These are phyloP conservation scores for Mallotus repandus DNA, from an alignment of 441 rosid genomes.

Conservation along the genomic window DNA sequence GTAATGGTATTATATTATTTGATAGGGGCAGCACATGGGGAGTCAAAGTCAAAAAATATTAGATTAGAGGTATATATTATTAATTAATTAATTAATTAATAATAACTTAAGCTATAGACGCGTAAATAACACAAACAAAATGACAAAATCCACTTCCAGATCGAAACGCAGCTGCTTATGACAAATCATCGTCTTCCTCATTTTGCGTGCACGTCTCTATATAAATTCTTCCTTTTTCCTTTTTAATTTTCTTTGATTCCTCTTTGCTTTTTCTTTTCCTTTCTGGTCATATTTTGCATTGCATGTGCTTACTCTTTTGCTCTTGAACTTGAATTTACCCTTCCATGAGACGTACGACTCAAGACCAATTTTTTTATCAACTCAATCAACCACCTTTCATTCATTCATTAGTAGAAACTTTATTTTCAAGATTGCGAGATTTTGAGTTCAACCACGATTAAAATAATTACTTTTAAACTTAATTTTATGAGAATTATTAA, in stretches of 20 bases:
- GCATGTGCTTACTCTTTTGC: no score
- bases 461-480: no score
- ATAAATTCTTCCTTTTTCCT: background rate
- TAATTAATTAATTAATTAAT: background rate
- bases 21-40: conserved; percentile 28
- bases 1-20: background rate
- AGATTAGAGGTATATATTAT: background rate
- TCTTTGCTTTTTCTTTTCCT: background rate
- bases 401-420: no score
- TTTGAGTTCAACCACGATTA: no score
- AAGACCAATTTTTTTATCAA: no score
- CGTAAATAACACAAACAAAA: conserved; percentile 37
- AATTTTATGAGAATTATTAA: no score
- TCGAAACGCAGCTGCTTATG: conserved; percentile 31
- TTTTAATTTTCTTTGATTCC: background rate
- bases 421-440: no score
- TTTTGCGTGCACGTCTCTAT: conserved; percentile 69
- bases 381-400: no score
- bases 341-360: no score
- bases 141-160: conserved; percentile 47
- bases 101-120: conserved; percentile 33
- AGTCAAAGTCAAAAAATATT: conserved; percentile 52
- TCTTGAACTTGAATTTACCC: no score
- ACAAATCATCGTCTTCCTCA: conserved; percentile 41
- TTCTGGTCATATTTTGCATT: no score